Conservation (phyloP, 768 basidiomycete species). For the Sporobolomyces roseus region DNA sequence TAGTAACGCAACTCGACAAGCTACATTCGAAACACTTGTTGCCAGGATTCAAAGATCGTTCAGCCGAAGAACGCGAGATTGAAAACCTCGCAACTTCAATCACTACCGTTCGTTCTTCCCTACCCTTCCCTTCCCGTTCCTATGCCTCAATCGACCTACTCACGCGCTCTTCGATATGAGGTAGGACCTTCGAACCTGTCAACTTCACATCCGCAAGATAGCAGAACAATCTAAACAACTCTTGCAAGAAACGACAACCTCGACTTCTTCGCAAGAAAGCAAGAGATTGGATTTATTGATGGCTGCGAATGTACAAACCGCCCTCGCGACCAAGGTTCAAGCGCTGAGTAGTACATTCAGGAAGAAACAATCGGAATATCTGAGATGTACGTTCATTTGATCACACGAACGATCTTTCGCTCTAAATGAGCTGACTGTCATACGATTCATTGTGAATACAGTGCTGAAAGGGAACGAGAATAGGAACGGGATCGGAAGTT, state of each 20-base stretch:
- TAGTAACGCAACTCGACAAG: constrained; percentile 86
- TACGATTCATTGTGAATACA: no score
- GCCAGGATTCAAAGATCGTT: constrained; percentile 92
- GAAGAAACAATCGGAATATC: constrained; percentile 96
- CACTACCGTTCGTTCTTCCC: constrained; percentile 77
- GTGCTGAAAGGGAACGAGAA: constrained; percentile 96
- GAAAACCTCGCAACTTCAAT: constrained; percentile 78
- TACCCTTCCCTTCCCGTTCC: constrained; percentile 36
- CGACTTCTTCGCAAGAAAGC: constrained; percentile 44
- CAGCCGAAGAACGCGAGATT: constrained; percentile 90
- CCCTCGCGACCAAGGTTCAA: constrained; percentile 92
- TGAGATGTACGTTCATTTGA: constrained; percentile 68
- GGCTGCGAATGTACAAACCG: constrained; percentile 91
- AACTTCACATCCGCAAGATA: constrained; percentile 71
- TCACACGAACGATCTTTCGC: neutral
- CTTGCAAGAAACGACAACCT: constrained; percentile 33
- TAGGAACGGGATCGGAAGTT: constrained; percentile 52
- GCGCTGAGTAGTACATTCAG: constrained; percentile 85
- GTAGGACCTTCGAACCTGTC: constrained; percentile 63
- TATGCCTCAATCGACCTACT: neutral
- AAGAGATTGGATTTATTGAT: constrained; percentile 41
- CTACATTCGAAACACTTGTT: constrained; percentile 93
- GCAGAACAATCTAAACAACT: constrained; percentile 49
- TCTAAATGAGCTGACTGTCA: no score
- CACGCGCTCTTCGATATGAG: neutral